Conservation (phyloP, 2,329 filamentous ascomycete species). For the Whalleya microplaca region DNA sequence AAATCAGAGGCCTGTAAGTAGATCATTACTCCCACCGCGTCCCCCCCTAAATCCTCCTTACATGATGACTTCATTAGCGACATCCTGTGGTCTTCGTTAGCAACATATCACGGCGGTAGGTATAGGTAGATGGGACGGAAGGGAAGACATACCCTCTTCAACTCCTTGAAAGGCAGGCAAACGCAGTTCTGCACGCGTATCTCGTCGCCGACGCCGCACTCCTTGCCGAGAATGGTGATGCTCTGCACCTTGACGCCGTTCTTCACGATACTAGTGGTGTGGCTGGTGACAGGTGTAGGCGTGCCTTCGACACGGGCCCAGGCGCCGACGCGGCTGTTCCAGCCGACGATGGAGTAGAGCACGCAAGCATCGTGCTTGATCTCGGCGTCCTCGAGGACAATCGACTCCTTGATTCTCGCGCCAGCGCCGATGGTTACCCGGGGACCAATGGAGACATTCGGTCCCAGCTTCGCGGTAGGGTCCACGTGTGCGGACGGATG, state of each 20-base stretch:
- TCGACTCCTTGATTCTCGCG: conserved; percentile 90
- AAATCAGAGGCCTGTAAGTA: conserved; percentile 18
- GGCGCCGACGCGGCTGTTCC: conserved; percentile 94
- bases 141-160: conserved; percentile 74
- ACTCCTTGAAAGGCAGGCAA: conserved; percentile 95
- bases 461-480: conserved; percentile 93
- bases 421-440: conserved; percentile 83
- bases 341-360: conserved; percentile 94
- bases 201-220: conserved; percentile 91
- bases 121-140: not conserved
- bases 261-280: conserved; percentile 94
- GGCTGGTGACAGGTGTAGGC: conserved; percentile 82
- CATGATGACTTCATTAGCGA: conserved; percentile 90
- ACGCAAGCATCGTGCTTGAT: conserved; percentile 97
- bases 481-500: conserved; percentile 90
- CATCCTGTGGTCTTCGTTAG: conserved; percentile 63
- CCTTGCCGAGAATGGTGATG: conserved; percentile 96
- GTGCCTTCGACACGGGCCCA: conserved; percentile 98
- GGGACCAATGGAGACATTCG: conserved; percentile 96
- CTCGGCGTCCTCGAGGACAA: conserved; percentile 92
- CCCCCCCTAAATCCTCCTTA: conserved; percentile 53
- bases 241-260: conserved; percentile 98
- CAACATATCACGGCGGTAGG: conserved; percentile 14
- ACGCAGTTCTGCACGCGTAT: conserved; percentile 97
- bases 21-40: conserved; percentile 1